These are phyloP conservation scores for Nakaseomyces uthaithaninus DNA, from an alignment of 1,139 yeast genomes.

Conservation along the genomic window DNA sequence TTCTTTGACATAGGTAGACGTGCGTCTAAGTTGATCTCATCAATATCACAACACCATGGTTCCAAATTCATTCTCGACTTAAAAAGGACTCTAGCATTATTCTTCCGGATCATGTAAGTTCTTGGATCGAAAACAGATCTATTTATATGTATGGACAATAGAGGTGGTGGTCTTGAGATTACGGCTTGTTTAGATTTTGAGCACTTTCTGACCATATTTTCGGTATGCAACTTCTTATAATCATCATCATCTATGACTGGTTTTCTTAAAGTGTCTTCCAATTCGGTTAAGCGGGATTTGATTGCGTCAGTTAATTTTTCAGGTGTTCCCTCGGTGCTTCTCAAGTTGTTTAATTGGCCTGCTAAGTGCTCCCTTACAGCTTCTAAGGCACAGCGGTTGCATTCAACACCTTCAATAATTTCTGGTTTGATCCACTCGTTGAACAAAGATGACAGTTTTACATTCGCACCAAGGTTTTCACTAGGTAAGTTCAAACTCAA, in stretches of 20 bases:
- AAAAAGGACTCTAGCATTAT: slow-evolving; percentile 72
- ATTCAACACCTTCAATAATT: slow-evolving; percentile 83
- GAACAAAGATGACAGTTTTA: slow-evolving; percentile 49
- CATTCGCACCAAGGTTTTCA: slow-evolving; percentile 36
- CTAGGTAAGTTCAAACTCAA: slow-evolving; percentile 63
- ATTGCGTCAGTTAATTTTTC: slow-evolving; percentile 43
- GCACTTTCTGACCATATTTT: slow-evolving; percentile 65
- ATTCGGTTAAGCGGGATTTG: slow-evolving; percentile 43
- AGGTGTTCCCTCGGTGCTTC: slow-evolving; percentile 20
- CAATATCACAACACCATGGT: slow-evolving; percentile 61
- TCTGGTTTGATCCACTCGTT: slow-evolving; percentile 73
- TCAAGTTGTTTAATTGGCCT: slow-evolving; percentile 36
- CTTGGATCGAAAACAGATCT: slow-evolving; percentile 86
- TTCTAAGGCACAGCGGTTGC: slow-evolving; percentile 77
- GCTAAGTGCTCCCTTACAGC: slow-evolving; percentile 49
- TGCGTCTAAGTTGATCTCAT: slow-evolving; percentile 72
- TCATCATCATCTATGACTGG: slow-evolving; percentile 73
- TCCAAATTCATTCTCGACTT: slow-evolving; percentile 59
- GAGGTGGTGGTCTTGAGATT: slow-evolving; percentile 76
- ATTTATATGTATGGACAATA: slow-evolving; percentile 77
- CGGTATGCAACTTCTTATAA: slow-evolving; percentile 64
- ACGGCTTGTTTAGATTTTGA: slow-evolving; percentile 76
- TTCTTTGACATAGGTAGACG: slow-evolving; percentile 63
- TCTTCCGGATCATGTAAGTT: slow-evolving; percentile 76
- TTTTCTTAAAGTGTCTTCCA: slow-evolving; percentile 50